A percentile compares a stretch with the other conserved stretches of the same genome.
These are phyloP conservation scores for Pelomyxa schiedti DNA, from an alignment of 78 protist genomes.

Conservation along the genomic window DNA sequence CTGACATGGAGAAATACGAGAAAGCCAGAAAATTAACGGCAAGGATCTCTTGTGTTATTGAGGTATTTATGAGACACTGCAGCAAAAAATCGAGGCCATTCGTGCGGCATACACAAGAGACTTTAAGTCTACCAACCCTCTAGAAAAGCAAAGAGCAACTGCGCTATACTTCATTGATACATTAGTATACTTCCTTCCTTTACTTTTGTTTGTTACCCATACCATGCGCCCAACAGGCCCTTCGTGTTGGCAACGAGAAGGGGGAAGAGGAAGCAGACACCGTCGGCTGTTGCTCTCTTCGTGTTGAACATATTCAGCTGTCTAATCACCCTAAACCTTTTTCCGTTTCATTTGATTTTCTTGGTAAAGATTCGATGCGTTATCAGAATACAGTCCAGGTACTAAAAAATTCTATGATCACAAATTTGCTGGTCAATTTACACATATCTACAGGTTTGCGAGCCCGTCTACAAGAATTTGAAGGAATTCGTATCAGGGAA, in stretches of 20 bases:
- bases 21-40: constrained; percentile 80
- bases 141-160: constrained; percentile 65
- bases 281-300: constrained; percentile 95
- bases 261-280: constrained; percentile 95
- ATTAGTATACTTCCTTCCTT: no score
- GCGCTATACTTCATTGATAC: constrained; percentile 88
- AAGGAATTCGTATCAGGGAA: constrained; percentile 1
- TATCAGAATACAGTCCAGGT: constrained; percentile 70
- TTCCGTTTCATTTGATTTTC: constrained; percentile 73
- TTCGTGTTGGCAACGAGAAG: constrained; percentile 96
- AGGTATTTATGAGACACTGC: not conserved
- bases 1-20: constrained; percentile 90
- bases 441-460: constrained; percentile 16
- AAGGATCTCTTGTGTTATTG: not conserved
- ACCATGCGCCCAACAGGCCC: no score
- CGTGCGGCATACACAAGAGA: constrained; percentile 56
- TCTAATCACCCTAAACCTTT: not conserved
- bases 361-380: constrained; percentile 96
- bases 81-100: constrained; percentile 52
- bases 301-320: constrained; percentile 84
- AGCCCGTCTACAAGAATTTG: constrained; percentile 30
- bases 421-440: no score
- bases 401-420: no score
- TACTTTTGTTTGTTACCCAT: not conserved
- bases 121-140: not conserved